These are phyloP conservation scores for Sporothrix mexicana DNA, from an alignment of 2,329 filamentous ascomycete species.

Conservation along the genomic window DNA sequence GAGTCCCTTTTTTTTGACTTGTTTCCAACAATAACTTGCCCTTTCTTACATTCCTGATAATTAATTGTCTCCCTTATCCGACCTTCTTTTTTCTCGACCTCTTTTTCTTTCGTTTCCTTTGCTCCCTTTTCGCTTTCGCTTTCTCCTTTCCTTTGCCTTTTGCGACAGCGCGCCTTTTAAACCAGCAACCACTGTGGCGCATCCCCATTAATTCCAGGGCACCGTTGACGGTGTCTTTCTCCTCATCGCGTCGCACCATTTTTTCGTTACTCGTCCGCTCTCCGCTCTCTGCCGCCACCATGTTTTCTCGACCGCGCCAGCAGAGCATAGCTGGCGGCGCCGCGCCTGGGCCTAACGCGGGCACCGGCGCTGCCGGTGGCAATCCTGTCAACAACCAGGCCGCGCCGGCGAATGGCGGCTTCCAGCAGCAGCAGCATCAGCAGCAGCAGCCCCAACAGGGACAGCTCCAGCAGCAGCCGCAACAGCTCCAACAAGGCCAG, in stretches of 20 bases:
- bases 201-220: not conserved
- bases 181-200: not conserved
- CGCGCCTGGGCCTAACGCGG: not conserved
- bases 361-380: not conserved
- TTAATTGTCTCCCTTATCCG: not conserved
- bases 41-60: not conserved
- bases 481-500: conserved; percentile 8
- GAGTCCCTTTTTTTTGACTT: not conserved
- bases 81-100: not conserved
- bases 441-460: not conserved
- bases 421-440: not conserved
- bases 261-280: no score
- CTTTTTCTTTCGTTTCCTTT: not conserved
- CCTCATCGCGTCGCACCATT: no score
- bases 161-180: not conserved
- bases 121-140: not conserved
- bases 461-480: not conserved
- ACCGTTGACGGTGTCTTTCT: not conserved
- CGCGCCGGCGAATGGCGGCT: conserved; percentile 4
- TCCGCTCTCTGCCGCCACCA: not conserved
- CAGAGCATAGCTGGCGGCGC: conserved; percentile 26
- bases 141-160: not conserved
- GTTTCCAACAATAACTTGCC: not conserved
- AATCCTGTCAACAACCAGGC: not conserved
- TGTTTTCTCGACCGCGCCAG: conserved; percentile 31